phyloP scores from a whole-genome alignment of 179 eudicot genomes.

The Silene noctiflora region DNA sequence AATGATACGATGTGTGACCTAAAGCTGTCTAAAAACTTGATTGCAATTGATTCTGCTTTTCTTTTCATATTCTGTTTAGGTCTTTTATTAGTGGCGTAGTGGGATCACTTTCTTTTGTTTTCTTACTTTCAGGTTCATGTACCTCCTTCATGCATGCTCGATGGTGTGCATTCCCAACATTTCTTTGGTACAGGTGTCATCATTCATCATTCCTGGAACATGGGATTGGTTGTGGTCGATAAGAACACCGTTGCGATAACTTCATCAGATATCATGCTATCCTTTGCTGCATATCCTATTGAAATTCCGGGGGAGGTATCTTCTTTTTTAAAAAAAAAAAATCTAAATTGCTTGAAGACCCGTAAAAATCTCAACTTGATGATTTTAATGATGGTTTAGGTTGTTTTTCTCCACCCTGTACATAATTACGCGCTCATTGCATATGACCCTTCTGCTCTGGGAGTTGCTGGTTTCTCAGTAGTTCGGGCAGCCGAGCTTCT shows the following conservation, averaged over 20 bases:
- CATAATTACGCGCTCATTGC: conserved; percentile 93
- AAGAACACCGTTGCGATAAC: conserved; percentile 92
- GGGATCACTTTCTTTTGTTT: conserved; percentile 6
- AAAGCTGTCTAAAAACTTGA: neutral
- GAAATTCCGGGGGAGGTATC: conserved; percentile 96
- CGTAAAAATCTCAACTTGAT: conserved; percentile 10
- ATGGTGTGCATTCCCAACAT: conserved; percentile 91
- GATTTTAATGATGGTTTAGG: conserved; percentile 39
- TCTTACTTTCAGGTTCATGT: conserved; percentile 74
- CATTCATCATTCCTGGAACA: conserved; percentile 68
- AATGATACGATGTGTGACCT: neutral
- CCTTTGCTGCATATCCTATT: conserved; percentile 93
- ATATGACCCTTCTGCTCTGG: conserved; percentile 86
- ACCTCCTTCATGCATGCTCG: conserved; percentile 95
- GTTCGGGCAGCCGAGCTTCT: conserved; percentile 93
- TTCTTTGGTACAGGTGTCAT: conserved; percentile 93
- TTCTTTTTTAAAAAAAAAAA: neutral
- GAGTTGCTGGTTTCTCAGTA: conserved; percentile 68
- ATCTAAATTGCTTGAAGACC: neutral
- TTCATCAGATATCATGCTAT: conserved; percentile 84
- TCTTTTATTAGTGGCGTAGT: neutral
- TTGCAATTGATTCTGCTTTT: neutral
- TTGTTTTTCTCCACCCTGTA: conserved; percentile 92
- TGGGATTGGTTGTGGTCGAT: conserved; percentile 95
- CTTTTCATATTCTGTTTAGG: neutral